phyloP scores from a whole-genome alignment of 225 moss, liverwort and hornwort species.

The Takakia lepidozioides region DNA sequence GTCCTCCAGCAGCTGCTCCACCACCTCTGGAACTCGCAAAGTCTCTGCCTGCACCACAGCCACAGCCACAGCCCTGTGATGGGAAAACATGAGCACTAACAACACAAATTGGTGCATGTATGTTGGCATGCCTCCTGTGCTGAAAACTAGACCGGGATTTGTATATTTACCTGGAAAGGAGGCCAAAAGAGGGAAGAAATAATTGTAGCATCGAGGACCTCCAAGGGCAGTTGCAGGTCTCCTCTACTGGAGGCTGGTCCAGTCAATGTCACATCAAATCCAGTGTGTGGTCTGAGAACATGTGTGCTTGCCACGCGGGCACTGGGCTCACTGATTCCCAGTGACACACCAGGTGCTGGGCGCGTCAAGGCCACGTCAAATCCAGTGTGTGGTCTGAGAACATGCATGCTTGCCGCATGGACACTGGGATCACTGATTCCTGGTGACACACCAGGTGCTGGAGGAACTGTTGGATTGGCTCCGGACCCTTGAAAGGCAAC shows the following conservation, averaged over 20 bases:
- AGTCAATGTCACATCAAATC: conserved; percentile 2
- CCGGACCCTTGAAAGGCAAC: conserved; percentile 6
- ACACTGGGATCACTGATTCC: conserved; percentile 14
- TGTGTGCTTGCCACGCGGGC: conserved; percentile 19
- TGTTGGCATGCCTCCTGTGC: too few relatives aligned
- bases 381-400: conserved; percentile 24
- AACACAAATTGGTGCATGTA: too few relatives aligned
- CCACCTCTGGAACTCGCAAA: conserved; percentile 68
- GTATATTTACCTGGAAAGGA: conserved; percentile 88
- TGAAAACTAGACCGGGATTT: too few relatives aligned
- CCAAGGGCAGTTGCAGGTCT: conserved; percentile 65
- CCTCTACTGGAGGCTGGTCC: conserved; percentile 12
- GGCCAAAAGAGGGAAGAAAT: conserved; percentile 99
- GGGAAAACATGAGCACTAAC: too few relatives aligned
- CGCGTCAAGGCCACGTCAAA: conserved; percentile 3
- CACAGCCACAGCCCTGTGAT: neutral
- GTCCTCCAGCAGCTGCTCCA: conserved; percentile 78
- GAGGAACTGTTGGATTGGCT: conserved; percentile 23
- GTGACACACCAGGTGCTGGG: conserved; percentile 24
- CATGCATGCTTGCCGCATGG: conserved; percentile 21
- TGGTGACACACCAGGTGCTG: conserved; percentile 22
- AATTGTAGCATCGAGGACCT: conserved; percentile 85
- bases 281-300: conserved; percentile 25
- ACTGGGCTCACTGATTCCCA: conserved; percentile 12
- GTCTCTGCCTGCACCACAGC: conserved; percentile 63